phyloP scores from a whole-genome alignment of 2,329 filamentous ascomycete species.

The Aspergillus flavus region DNA sequence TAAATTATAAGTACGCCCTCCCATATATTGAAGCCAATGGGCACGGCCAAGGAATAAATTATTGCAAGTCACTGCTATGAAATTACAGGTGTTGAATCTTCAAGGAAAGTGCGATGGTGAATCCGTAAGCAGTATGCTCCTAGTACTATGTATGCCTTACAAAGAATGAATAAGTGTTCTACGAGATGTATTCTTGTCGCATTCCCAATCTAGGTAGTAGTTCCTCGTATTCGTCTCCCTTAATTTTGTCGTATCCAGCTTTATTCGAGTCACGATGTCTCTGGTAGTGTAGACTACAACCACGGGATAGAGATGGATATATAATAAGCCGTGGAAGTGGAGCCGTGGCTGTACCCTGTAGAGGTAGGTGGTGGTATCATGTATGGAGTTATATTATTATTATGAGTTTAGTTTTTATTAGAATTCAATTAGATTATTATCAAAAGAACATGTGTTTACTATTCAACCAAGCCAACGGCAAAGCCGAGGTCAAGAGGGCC shows the following conservation, averaged over 20 bases:
- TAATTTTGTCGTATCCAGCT: not conserved
- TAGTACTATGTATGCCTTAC: not conserved
- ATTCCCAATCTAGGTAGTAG: not conserved
- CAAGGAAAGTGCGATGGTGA: not conserved
- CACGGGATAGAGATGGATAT: not conserved
- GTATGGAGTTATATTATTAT: not conserved
- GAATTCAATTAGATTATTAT: not conserved
- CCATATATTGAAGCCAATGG: not conserved
- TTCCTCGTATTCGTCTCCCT: not conserved
- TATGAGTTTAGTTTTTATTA: not conserved
- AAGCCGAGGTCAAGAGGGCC: not conserved
- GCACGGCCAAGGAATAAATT: not conserved
- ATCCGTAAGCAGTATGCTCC: not conserved
- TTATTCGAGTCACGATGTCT: not conserved
- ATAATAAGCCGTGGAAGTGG: not conserved
- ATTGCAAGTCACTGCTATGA: not conserved
- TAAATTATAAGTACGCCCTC: not conserved
- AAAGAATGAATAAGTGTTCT: not conserved
- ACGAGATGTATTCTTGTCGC: not conserved
- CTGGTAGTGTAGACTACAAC: not conserved
- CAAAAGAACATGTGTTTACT: not conserved
- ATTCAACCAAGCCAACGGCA: not conserved
- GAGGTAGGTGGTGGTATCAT: not conserved
- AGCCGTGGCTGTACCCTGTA: not conserved
- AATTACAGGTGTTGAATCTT: not conserved